Conservation (phyloP, 495 filamentous ascomycete species). For the Clavariopsis aquatica region DNA sequence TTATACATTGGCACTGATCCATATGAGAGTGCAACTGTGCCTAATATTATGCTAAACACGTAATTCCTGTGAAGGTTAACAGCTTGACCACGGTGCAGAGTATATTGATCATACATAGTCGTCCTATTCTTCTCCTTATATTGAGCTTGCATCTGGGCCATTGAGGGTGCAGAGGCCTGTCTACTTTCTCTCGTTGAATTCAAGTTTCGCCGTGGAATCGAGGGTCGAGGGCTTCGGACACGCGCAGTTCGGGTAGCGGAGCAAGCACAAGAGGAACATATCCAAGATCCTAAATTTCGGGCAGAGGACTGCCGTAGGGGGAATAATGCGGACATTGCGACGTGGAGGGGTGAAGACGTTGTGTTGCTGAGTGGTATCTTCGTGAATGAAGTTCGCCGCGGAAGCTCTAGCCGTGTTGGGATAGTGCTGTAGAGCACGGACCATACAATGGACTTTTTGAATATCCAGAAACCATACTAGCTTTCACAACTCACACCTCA, state of each 20-base stretch:
- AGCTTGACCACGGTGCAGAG: background rate
- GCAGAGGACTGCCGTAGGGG: conserved; percentile 8
- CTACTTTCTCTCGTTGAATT: conserved; percentile 35
- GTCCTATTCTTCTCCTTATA: conserved; percentile 62
- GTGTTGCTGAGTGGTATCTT: background rate
- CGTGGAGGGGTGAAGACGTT: background rate
- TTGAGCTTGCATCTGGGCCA: conserved; percentile 57
- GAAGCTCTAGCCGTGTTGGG: conserved; percentile 27
- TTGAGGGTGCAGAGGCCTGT: conserved; percentile 48
- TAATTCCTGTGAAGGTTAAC: conserved; percentile 66
- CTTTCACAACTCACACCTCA: background rate
- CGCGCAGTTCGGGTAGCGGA: background rate
- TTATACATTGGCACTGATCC: conserved; percentile 97
- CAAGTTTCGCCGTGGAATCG: conserved; percentile 30
- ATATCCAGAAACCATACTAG: too few relatives aligned
- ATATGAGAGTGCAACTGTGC: conserved; percentile 88
- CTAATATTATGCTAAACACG: conserved; percentile 79
- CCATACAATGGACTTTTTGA: too few relatives aligned
- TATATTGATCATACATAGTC: conserved; percentile 53
- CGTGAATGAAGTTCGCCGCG: conserved; percentile 25
- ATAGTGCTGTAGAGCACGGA: conserved; percentile 7
- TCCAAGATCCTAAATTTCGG: conserved; percentile 27
- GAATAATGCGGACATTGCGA: conserved; percentile 22
- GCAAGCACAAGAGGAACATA: conserved; percentile 32
- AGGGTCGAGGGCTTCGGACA: background rate